phyloP scores from a whole-genome alignment of 192 early-diverging fungal genomes.

The Mortierella alpina region DNA sequence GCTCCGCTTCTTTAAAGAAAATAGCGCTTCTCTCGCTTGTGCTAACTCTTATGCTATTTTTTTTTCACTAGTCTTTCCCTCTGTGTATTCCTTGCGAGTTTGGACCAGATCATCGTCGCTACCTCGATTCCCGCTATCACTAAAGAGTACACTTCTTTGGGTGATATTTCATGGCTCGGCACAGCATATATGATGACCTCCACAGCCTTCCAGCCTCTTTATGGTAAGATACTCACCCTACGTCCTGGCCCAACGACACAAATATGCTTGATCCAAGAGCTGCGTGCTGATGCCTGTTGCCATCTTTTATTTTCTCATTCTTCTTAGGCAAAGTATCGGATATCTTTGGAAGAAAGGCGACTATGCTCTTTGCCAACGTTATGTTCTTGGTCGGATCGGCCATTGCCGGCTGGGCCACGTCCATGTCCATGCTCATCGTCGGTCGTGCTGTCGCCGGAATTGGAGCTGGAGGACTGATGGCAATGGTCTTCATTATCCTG shows the following conservation, averaged over 20 bases:
- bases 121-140: conserved; percentile 66
- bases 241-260: too few relatives aligned
- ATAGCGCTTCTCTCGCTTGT: too few relatives aligned
- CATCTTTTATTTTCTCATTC: neutral
- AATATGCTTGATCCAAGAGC: neutral
- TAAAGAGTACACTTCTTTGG: conserved; percentile 58
- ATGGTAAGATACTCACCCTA: neutral
- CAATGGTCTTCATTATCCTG: conserved; percentile 73
- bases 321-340: conserved; percentile 57
- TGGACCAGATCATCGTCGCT: conserved; percentile 67
- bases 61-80: conserved; percentile 25
- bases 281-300: neutral
- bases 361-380: conserved; percentile 66
- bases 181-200: conserved; percentile 72
- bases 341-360: conserved; percentile 79
- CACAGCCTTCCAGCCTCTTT: conserved; percentile 69
- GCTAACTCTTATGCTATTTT: too few relatives aligned
- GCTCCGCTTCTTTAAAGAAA: too few relatives aligned
- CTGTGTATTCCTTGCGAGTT: conserved; percentile 56
- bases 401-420: conserved; percentile 68
- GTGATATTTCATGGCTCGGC: conserved; percentile 69
- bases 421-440: conserved; percentile 69
- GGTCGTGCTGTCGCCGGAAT: conserved; percentile 78
- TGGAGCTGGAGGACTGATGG: conserved; percentile 71
- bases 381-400: conserved; percentile 75